Evolutionary conservation across 1,284 basidiomycete species (phyloP).

Genomic region (Malassezia arunalokei): DNA sequence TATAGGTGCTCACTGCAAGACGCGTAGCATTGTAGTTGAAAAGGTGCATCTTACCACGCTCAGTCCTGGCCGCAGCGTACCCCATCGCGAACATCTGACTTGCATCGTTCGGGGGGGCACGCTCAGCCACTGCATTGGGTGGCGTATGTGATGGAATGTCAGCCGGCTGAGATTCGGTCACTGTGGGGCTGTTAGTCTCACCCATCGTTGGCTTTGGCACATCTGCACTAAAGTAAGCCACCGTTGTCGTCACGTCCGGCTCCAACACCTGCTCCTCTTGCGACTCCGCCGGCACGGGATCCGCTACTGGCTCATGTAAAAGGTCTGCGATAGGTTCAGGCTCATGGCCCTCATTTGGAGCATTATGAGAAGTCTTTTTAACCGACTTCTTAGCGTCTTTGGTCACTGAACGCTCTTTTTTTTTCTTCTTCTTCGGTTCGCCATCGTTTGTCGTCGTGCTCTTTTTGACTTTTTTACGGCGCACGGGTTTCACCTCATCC

Average conservation of each 20-base stretch:
- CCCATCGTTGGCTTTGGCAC: neutral
- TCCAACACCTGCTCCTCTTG: neutral
- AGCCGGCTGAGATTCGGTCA: too few relatives aligned
- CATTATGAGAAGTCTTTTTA: neutral
- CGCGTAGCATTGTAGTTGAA: conserved; percentile 14
- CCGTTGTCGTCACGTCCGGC: neutral
- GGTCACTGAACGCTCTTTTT: neutral
- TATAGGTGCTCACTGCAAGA: conserved; percentile 8
- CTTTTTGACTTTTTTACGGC: conserved; percentile 1
- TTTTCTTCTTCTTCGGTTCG: conserved; percentile 13
- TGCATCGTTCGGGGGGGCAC: too few relatives aligned
- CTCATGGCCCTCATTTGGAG: neutral
- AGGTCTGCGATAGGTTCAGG: neutral
- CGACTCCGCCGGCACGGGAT: neutral
- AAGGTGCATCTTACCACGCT: neutral
- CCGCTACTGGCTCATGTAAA: neutral
- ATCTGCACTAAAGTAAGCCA: neutral
- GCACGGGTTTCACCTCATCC: neutral
- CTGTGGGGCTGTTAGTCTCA: too few relatives aligned
- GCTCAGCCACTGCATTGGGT: too few relatives aligned
- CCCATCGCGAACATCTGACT: too few relatives aligned
- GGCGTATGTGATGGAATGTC: too few relatives aligned
- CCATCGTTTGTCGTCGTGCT: neutral
- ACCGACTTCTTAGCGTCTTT: neutral
- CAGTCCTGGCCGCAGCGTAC: too few relatives aligned